phyloP scores from a whole-genome alignment of 164 flowering plant genomes.

The Kingdonia uniflora region DNA sequence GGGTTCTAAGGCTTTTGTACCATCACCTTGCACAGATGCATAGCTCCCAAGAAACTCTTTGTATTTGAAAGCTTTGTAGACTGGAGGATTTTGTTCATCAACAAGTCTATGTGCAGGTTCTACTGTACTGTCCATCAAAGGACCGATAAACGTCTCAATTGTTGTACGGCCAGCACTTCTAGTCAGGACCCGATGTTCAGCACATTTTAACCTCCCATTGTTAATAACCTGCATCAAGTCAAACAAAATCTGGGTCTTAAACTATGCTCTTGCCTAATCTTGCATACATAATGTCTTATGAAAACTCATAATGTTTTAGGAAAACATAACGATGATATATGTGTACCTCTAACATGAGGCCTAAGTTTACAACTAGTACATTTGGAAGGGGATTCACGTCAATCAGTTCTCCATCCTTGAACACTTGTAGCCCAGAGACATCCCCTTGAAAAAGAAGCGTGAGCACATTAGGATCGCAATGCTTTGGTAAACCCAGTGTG shows the following conservation, averaged over 20 bases:
- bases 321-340: not conserved
- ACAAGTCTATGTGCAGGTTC: not conserved
- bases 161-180: not conserved
- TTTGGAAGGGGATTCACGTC: conserved; percentile 18
- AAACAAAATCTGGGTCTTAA: no score
- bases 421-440: conserved; percentile 30
- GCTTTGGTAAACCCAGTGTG: conserved; percentile 31
- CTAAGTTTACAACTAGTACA: conserved; percentile 21
- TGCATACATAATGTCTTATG: no score
- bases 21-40: no score
- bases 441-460: conserved; percentile 30
- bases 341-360: conserved; percentile 6
- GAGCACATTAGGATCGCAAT: conserved; percentile 27
- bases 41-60: no score
- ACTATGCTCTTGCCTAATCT: no score
- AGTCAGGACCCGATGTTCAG: not conserved
- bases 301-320: no score
- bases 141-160: not conserved
- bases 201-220: not conserved
- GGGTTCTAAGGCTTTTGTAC: no score
- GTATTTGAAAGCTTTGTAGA: no score
- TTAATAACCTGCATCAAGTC: conserved; percentile 4
- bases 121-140: not conserved
- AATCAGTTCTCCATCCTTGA: conserved; percentile 24
- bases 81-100: not conserved